A percentile compares a stretch with the other conserved stretches of the same genome.
phyloP scores from a whole-genome alignment of 495 filamentous ascomycete species.

The Filosporella fistucella region DNA sequence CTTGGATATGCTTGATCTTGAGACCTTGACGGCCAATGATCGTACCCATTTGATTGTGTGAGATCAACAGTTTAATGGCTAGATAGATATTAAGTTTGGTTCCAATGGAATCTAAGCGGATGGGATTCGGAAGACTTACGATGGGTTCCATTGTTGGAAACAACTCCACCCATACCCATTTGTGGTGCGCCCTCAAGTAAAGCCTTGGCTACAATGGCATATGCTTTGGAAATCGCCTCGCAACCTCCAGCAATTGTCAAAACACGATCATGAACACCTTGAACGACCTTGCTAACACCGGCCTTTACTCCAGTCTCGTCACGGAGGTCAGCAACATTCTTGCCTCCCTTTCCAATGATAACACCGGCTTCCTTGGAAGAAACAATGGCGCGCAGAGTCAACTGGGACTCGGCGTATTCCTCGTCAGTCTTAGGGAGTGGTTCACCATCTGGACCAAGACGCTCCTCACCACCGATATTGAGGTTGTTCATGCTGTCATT shows the following conservation, averaged over 20 bases:
- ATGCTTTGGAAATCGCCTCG: slow-evolving; percentile 82
- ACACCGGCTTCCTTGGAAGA: slow-evolving; percentile 97
- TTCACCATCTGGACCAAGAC: slow-evolving; percentile 62
- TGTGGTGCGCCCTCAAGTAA: slow-evolving; percentile 88
- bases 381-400: slow-evolving; percentile 95
- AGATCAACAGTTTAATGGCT: slow-evolving; percentile 97
- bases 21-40: slow-evolving; percentile 94
- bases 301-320: slow-evolving; percentile 97
- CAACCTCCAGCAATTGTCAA: slow-evolving; percentile 88
- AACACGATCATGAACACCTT: slow-evolving; percentile 93
- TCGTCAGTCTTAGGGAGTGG: slow-evolving; percentile 82
- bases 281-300: slow-evolving; percentile 97
- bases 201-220: slow-evolving; percentile 86
- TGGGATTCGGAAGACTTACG: slow-evolving; percentile 59
- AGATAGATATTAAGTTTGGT: slow-evolving; percentile 5
- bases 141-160: slow-evolving; percentile 82
- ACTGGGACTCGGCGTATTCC: slow-evolving; percentile 84
- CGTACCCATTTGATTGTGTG: slow-evolving; percentile 99
- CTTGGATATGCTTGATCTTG: slow-evolving; percentile 99
- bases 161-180: slow-evolving; percentile 89
- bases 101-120: not conserved
- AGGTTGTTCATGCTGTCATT: slow-evolving; percentile 35
- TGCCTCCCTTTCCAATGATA: slow-evolving; percentile 96
- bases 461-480: slow-evolving; percentile 40
- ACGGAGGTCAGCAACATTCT: slow-evolving; percentile 95